Conservation (phyloP, 2,329 filamentous ascomycete genomes). For the Thielaviopsis punctulata region DNA sequence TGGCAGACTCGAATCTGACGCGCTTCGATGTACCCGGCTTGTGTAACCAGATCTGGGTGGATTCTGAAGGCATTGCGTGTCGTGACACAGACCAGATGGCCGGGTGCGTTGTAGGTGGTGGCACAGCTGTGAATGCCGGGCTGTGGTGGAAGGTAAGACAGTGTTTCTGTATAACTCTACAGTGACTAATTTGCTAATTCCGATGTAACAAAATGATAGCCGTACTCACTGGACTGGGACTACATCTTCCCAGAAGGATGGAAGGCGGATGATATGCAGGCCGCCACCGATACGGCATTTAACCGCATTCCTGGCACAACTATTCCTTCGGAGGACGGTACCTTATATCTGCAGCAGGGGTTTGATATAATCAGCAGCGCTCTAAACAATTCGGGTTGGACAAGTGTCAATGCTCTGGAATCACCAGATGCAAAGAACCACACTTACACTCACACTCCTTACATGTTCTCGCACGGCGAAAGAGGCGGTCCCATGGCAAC, state of each 20-base stretch:
- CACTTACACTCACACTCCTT: slow-evolving; percentile 45
- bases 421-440: slow-evolving; percentile 46
- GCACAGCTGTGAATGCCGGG: slow-evolving; percentile 48
- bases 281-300: slow-evolving; percentile 45
- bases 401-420: slow-evolving; percentile 35
- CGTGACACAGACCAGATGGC: slow-evolving; percentile 57
- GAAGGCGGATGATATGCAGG: slow-evolving; percentile 45
- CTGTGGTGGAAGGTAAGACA: slow-evolving; percentile 40
- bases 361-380: slow-evolving; percentile 45
- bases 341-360: slow-evolving; percentile 49
- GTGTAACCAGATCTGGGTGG: slow-evolving; percentile 52
- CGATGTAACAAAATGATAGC: slow-evolving; percentile 16
- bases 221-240: slow-evolving; percentile 50
- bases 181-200: slow-evolving; percentile 1
- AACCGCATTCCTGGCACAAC: slow-evolving; percentile 53
- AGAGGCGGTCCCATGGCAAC: slow-evolving; percentile 54
- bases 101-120: slow-evolving; percentile 53
- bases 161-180: not conserved
- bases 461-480: slow-evolving; percentile 50
- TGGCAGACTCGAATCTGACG: slow-evolving; percentile 42
- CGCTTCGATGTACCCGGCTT: slow-evolving; percentile 57
- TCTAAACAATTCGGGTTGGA: slow-evolving; percentile 44
- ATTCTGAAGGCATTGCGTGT: slow-evolving; percentile 47
- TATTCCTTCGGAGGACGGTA: slow-evolving; percentile 46
- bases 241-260: slow-evolving; percentile 56